These are phyloP conservation scores for Deinandra increscens DNA, from an alignment of 129 eudicot genomes.

Conservation along the genomic window DNA sequence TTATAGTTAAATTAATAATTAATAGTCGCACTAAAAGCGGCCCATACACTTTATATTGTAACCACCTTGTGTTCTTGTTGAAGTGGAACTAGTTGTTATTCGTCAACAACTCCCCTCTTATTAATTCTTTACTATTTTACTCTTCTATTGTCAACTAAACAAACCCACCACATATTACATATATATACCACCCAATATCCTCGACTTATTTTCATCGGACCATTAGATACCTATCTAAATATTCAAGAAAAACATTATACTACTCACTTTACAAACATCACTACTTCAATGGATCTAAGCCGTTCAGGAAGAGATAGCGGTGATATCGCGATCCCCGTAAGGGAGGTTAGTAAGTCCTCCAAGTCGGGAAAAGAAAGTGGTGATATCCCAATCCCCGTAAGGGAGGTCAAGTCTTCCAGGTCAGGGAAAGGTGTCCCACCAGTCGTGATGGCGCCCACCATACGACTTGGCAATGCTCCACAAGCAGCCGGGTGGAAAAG, in stretches of 20 bases:
- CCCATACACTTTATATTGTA: neutral
- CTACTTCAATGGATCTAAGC: conserved; percentile 32
- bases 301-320: conserved; percentile 37
- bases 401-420: conserved; percentile 45
- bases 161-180: conserved; percentile 35
- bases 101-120: conserved; percentile 32
- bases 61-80: neutral
- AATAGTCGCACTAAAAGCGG: neutral
- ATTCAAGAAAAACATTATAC: neutral
- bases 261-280: neutral
- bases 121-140: neutral
- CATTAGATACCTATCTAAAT: conserved; percentile 8
- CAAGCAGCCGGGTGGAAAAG: conserved; percentile 43
- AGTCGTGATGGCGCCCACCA: conserved; percentile 18
- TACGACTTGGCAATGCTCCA: conserved; percentile 22
- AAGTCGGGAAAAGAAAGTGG: conserved; percentile 38
- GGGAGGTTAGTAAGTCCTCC: conserved; percentile 54
- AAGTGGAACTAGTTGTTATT: conserved; percentile 36
- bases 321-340: conserved; percentile 47
- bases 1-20: too few relatives aligned
- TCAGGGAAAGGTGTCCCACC: conserved; percentile 41
- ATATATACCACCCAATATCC: conserved; percentile 25
- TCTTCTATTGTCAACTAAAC: conserved; percentile 9
- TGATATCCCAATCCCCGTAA: conserved; percentile 49
- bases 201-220: conserved; percentile 2